Conservation (phyloP, 2,329 filamentous ascomycete species). For the Trichoderma sp. region DNA sequence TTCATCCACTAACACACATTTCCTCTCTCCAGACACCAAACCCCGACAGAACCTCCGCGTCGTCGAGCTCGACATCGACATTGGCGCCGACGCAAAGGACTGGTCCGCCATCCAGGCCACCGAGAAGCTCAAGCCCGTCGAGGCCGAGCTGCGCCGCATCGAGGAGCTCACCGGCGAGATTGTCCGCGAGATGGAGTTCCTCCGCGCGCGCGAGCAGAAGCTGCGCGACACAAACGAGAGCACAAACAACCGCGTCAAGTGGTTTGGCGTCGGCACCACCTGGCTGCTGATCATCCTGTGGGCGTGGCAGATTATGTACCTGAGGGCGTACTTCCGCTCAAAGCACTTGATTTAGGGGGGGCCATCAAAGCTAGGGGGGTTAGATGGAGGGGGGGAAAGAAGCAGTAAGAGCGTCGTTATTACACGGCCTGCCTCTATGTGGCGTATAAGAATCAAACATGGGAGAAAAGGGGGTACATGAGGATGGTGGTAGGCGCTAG, state of each 20-base stretch:
- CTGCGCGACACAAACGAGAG: constrained; percentile 98
- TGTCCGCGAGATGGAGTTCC: constrained; percentile 94
- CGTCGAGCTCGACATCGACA: constrained; percentile 92
- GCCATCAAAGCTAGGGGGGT: background rate
- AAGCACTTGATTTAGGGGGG: constrained; percentile 43
- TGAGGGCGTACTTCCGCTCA: constrained; percentile 90
- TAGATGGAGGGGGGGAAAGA: background rate
- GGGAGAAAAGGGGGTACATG: background rate
- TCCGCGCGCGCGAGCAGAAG: constrained; percentile 87
- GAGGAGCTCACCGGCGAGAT: constrained; percentile 89
- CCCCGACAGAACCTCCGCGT: constrained; percentile 61
- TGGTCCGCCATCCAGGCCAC: constrained; percentile 95
- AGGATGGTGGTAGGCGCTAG: constrained; percentile 24
- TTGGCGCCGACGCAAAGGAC: constrained; percentile 95
- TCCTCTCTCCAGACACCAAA: constrained; percentile 34
- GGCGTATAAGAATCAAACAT: background rate
- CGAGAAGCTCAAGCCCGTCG: constrained; percentile 97
- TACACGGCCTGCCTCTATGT: background rate
- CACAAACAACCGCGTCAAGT: constrained; percentile 98
- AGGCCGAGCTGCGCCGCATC: constrained; percentile 89
- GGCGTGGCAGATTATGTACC: constrained; percentile 96
- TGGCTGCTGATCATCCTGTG: constrained; percentile 86
- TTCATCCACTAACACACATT: background rate
- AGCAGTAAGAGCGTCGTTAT: background rate
- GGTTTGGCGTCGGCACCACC: constrained; percentile 95